Conservation (phyloP, 108 stramenopile genomes). For the Cyclotella cryptica region DNA sequence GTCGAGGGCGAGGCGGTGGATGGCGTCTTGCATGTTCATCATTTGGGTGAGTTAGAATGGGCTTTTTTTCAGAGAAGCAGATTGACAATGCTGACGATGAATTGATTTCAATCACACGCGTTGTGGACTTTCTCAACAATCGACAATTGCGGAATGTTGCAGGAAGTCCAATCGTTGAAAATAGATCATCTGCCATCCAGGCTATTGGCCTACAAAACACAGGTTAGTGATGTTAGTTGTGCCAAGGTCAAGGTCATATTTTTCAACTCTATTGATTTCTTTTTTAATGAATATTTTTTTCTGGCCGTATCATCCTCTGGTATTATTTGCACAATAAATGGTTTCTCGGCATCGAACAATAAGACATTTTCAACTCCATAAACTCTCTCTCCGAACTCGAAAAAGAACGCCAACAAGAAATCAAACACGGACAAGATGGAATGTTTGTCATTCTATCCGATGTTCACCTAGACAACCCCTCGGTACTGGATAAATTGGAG, state of each 20-base stretch:
- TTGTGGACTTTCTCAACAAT: neutral
- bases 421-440: constrained; percentile 59
- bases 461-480: constrained; percentile 89
- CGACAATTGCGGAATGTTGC: constrained; percentile 4
- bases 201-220: constrained; percentile 69
- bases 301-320: too few relatives aligned
- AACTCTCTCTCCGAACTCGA: constrained; percentile 65
- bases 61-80: neutral
- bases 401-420: constrained; percentile 64
- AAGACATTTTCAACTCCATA: constrained; percentile 71
- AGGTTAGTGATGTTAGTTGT: neutral
- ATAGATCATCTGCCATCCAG: constrained; percentile 60
- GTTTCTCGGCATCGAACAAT: too few relatives aligned
- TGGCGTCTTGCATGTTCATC: constrained; percentile 74
- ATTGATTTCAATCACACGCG: too few relatives aligned
- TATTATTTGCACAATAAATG: too few relatives aligned
- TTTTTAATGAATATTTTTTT: too few relatives aligned
- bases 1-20: constrained; percentile 89
- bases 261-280: too few relatives aligned
- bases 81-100: too few relatives aligned
- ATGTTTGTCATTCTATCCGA: constrained; percentile 90
- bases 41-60: constrained; percentile 50
- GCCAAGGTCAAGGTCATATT: too few relatives aligned
- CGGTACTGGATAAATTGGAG: constrained; percentile 80
- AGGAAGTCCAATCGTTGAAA: constrained; percentile 82